Percentiles rank a stretch among this genome's conserved stretches.
Conservation (phyloP, 495 filamentous ascomycete genomes). For the Neurospora sp. region DNA sequence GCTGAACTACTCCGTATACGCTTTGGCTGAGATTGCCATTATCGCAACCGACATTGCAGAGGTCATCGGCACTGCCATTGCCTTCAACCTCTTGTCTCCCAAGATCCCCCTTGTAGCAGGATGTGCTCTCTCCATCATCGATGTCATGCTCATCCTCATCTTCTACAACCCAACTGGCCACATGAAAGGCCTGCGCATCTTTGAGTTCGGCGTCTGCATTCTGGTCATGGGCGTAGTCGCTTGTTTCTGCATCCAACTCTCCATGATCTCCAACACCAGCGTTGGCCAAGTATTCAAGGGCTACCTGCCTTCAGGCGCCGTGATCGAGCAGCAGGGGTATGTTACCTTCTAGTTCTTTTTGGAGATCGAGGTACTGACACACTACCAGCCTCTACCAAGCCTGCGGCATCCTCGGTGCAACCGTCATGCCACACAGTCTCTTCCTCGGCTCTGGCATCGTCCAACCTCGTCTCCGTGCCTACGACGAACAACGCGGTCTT, state of each 20-base stretch:
- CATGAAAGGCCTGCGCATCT: slow-evolving; percentile 62
- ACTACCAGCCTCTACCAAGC: slow-evolving; percentile 58
- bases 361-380: neutral
- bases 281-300: slow-evolving; percentile 72
- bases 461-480: slow-evolving; percentile 70
- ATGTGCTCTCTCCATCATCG: slow-evolving; percentile 74
- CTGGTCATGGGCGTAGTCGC: slow-evolving; percentile 76
- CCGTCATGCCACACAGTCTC: slow-evolving; percentile 88
- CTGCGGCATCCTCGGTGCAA: slow-evolving; percentile 86
- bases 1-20: slow-evolving; percentile 65
- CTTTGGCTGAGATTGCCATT: slow-evolving; percentile 70
- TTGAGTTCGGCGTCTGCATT: slow-evolving; percentile 71
- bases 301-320: slow-evolving; percentile 67
- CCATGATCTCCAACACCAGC: slow-evolving; percentile 57
- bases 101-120: slow-evolving; percentile 77
- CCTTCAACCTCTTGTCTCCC: slow-evolving; percentile 69
- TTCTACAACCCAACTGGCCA: slow-evolving; percentile 72
- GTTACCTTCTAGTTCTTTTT: neutral
- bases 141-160: slow-evolving; percentile 75
- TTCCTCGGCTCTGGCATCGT: slow-evolving; percentile 87
- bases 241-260: slow-evolving; percentile 88
- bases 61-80: slow-evolving; percentile 86
- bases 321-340: slow-evolving; percentile 52
- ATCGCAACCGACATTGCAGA: slow-evolving; percentile 89
- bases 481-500: slow-evolving; percentile 54